Evolutionary conservation across 306 rosid species (phyloP).

Genomic region (Elaeagnus macrophylla): DNA sequence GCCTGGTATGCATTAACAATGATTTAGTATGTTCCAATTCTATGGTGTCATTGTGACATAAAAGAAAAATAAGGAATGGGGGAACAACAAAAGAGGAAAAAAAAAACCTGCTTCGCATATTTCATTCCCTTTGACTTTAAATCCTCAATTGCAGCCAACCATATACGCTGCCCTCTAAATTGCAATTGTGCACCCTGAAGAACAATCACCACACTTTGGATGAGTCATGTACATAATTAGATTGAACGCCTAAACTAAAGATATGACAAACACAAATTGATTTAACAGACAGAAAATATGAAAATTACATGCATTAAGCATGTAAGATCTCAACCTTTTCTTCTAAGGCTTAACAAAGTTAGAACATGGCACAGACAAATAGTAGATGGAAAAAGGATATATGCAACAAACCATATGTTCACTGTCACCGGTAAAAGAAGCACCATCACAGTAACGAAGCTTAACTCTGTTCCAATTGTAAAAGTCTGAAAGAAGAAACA

Average conservation of each 20-base stretch:
- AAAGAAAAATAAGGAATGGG: constrained; percentile 3
- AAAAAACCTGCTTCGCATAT: constrained; percentile 59
- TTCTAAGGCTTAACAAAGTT: background rate
- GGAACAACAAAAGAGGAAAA: background rate
- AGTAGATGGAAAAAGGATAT: background rate
- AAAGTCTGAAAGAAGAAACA: constrained; percentile 43
- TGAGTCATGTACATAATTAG: background rate
- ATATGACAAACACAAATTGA: too few species aligned
- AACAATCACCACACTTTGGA: background rate
- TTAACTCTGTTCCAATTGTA: constrained; percentile 92
- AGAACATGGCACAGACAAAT: background rate
- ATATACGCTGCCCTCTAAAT: constrained; percentile 87
- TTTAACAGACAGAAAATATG: too few species aligned
- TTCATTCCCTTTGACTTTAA: constrained; percentile 84
- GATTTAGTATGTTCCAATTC: background rate
- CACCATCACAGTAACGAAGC: constrained; percentile 98
- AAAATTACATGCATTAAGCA: too few species aligned
- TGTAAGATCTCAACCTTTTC: background rate
- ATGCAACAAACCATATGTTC: constrained; percentile 48
- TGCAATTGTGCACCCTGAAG: constrained; percentile 54
- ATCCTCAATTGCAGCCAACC: constrained; percentile 86
- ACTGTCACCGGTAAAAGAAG: constrained; percentile 78
- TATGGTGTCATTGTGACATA: background rate
- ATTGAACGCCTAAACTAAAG: too few species aligned
- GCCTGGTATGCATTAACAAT: constrained; percentile 38